Evolutionary conservation across 345 rosid genomes (phyloP), one percentile per base, ranked within the genome.

Genomic region (Camelina hispida): DNA sequence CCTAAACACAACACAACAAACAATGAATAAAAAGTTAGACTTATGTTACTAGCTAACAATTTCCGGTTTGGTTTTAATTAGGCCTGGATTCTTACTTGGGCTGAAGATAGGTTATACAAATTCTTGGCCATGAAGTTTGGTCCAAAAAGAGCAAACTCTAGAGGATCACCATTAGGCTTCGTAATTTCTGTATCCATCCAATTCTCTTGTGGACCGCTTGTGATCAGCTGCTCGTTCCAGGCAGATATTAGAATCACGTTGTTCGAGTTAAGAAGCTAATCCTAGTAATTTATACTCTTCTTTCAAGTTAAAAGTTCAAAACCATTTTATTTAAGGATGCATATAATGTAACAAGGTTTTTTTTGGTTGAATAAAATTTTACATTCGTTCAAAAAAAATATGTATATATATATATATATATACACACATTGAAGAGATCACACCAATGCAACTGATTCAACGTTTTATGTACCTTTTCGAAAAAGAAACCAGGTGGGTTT

Each of bases 401-500:
- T 3, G 3, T 23, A 23, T 23, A 23, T 23, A 23, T 23, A 23
- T 23, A 23, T 23, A 23, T 23, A 23, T 23, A 23, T 25, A 25
- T 25, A 23, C 3, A 25, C 46, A 32, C 8, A 6, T 1, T 17
- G 22, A 53, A 64, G 44, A 40, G 15, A 18, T 38, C 18, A 38
- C 12, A 73, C 7, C 0, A 2, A 1, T 14, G 4, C 35, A 44
- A 32, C 4, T 3, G 9, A 17, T 2, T n/a, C 2, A 65, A 2
- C 46, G 7, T 14, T 15, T 20, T 5, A 40, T 50, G 11, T 62
- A 78, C 71, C 72, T 67, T 67, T 13, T 60, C 68, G 5, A 6
- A 35, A n/a, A 79, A 71, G n/a, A 53, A 79, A 46, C 75, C 16
- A 44, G 72, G 79, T 2, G 70, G 35, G 62, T 79, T 62, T 62